A percentile compares a stretch with the other conserved stretches of the same genome.
These are phyloP conservation scores for Myriosclerotinia curreyana DNA, from an alignment of 2,329 filamentous ascomycete genomes.

Conservation along the genomic window DNA sequence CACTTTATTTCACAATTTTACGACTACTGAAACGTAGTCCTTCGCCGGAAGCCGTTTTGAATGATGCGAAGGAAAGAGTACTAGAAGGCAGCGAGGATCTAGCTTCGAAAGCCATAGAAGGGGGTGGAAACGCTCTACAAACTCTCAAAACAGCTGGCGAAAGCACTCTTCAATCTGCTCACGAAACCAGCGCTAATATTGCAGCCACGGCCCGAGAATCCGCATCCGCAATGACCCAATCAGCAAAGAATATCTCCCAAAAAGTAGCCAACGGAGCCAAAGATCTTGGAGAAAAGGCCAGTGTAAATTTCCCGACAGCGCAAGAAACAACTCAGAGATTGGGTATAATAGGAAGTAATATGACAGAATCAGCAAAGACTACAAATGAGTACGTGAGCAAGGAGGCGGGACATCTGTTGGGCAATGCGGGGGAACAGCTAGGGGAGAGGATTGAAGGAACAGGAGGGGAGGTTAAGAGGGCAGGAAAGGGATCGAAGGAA, in stretches of 20 bases:
- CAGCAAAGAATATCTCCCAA: background rate
- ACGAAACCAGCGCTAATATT: background rate
- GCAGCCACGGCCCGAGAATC: background rate
- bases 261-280: conserved; percentile 3
- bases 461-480: conserved; percentile 28
- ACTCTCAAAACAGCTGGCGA: background rate
- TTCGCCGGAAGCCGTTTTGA: conserved; percentile 43
- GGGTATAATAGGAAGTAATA: conserved; percentile 23
- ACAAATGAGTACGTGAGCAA: conserved; percentile 29
- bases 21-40: conserved; percentile 46
- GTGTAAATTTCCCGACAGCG: background rate
- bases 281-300: background rate
- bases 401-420: conserved; percentile 35
- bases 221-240: background rate
- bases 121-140: conserved; percentile 25
- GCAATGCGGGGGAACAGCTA: conserved; percentile 34
- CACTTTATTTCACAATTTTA: conserved; percentile 66
- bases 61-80: conserved; percentile 36
- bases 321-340: conserved; percentile 11
- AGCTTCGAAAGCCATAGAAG: conserved; percentile 29
- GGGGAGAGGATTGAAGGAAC: conserved; percentile 31
- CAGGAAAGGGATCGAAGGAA: conserved; percentile 1
- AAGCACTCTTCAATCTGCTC: background rate
- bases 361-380: conserved; percentile 23
- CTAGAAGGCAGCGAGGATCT: conserved; percentile 23